Evolutionary conservation across 108 stramenopile genomes (phyloP).

Genomic region (Aureococcus anophagefferens): DNA sequence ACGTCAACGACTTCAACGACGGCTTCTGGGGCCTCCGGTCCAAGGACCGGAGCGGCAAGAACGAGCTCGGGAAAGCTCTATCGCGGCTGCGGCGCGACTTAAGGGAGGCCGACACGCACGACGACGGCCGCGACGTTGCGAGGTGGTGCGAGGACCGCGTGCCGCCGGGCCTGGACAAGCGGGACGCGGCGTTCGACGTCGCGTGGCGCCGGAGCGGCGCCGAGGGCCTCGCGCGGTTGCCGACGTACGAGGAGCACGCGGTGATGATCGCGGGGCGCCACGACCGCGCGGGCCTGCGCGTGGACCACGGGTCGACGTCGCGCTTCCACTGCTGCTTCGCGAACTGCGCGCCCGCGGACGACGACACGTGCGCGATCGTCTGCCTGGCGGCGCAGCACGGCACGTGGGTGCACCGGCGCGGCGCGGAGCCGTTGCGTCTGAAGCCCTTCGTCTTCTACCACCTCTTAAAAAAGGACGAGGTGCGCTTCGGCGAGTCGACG

Average conservation of each 20-base stretch:
- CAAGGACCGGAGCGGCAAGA: not conserved
- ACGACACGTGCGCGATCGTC: not conserved
- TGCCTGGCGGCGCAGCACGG: not conserved
- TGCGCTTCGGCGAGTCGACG: not conserved
- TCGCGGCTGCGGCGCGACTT: not conserved
- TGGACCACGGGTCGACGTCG: not conserved
- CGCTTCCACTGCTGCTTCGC: not conserved
- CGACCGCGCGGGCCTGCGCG: not conserved
- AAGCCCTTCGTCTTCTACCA: not conserved
- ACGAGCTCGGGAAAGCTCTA: not conserved
- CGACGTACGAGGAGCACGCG: not conserved
- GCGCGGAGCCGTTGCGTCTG: not conserved
- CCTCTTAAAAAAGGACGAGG: not conserved
- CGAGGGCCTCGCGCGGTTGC: not conserved
- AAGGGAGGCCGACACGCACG: not conserved
- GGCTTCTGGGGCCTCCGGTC: not conserved
- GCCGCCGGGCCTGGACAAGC: not conserved
- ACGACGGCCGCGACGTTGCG: no score
- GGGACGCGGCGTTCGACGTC: not conserved
- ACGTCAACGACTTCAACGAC: not conserved
- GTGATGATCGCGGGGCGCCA: not conserved
- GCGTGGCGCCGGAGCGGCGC: not conserved
- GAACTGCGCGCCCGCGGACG: no score
- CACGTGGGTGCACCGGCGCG: not conserved
- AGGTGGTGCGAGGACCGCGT: not conserved